Base-by-base conservation (phyloP, 2,329 filamentous ascomycete species). In the Sordariomycetes sp. region DNA sequence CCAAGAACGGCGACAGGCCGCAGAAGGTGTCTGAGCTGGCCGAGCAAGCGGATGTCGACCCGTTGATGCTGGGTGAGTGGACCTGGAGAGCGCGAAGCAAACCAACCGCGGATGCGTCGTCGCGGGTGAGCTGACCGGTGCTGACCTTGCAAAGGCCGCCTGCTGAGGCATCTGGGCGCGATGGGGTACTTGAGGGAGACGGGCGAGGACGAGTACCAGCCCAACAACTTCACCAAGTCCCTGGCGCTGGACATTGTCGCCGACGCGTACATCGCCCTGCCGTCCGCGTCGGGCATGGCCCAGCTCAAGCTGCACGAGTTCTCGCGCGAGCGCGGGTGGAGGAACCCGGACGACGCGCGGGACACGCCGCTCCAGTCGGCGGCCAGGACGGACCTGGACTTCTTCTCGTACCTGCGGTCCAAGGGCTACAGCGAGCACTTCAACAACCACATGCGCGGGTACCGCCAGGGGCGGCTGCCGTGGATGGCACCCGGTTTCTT, bases 111-210 rank as follows among this genome's bases (percentile, higher is more conserved):
- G n/a, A n/a, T n/a, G n/a, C n/a, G n/a, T n/a, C n/a, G n/a, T n/a
- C n/a, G n/a, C n/a, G n/a, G n/a, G n/a, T n/a, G n/a, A n/a, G n/a
- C n/a, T n/a, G n/a, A n/a, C n/a, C n/a, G n/a, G n/a, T n/a, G n/a
- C n/a, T n/a, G n/a, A n/a, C n/a, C n/a, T n/a, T n/a, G n/a, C n/a
- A n/a, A n/a, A n/a, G n/a, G 25, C 25, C 55, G 57, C 7, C 40
- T 63, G 21, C 45, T 64, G 44, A 45, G 54, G 11, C 60, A 64
- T 36, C 39, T 63, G 1, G 49, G 44, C 1, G 52, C 58, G 1
- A 60, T 63, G 54, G 59, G 60, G 1, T 58, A 63, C 38, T 43
- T 62, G 23, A 34, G 42, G 8, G 54, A 60, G 39, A 49, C 44
- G 0, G 51, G 43, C 0, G 33, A 37, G 1, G 53, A 60, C 27